Evolutionary conservation across 768 basidiomycete species (phyloP), one percentile per base, ranked within the genome.

Genomic region (Amanita brunnescens): DNA sequence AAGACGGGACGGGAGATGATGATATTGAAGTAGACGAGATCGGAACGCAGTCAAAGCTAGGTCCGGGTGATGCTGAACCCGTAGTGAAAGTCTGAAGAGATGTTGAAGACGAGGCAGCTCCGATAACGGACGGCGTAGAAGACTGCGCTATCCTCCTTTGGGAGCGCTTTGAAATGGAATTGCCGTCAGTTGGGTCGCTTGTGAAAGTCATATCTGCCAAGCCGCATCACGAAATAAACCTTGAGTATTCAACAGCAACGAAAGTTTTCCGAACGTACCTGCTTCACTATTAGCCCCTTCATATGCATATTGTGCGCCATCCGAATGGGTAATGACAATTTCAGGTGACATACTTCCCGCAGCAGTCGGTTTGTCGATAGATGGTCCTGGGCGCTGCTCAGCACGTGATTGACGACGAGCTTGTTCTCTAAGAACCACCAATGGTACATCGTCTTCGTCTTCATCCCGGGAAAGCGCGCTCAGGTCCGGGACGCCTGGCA

Each of bases 361-460:
- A 35, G 9, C 45, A 7, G 24, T 29, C 24, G 14, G 13, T 14
- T 23, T 13, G 42, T 10, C 16, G 10, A 43, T 43, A 10, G 18
- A n/a, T 8, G 13, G 6, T 23, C 40, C 10, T 23, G 23, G 23
- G 23, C 1, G n/a, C 7, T 42, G 13, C 9, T 10, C 24, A 13
- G 33, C 14, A 5, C 5, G 34, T 10, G 20, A 24, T 10, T 49
- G 47, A 39, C n/a, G 23, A 12, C 12, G 23, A 39, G 14, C 24
- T 7, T 29, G 35, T 26, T 37, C 41, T 34, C 35, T 42, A 9
- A 51, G 32, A 18, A 43, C 26, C 14, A 35, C 35, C 16, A 51
- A 37, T 18, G 50, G 50, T 7, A 51, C 41, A 26, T 51, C n/a
- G 16, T 51, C 50, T 20, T 51, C 50, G 23, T 44, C 40, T 13